Evolutionary conservation across 2,329 filamentous ascomycete genomes (phyloP), one percentile per base, ranked within the genome.

Genomic region (Cercospora zeina): DNA sequence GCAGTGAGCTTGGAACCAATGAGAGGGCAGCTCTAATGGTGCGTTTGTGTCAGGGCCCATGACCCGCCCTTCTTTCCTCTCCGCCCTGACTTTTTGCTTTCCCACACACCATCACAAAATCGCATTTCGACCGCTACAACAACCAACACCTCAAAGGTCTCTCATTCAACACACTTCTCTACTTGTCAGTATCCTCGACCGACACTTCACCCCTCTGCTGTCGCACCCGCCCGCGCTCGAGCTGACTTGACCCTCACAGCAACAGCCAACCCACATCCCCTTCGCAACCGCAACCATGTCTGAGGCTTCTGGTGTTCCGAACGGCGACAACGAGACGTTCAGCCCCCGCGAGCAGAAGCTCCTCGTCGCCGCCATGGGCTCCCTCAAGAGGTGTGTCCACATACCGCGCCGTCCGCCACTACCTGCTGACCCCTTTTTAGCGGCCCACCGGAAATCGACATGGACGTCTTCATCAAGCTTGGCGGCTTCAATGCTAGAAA

Each of bases 371-470:
- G 73, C 69, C 62, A 61, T 64, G 42, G 34, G 39, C 42, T 74
- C 71, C 42, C 67, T 75, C 54, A 75, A 74, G 68, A 58, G 45
- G 30, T 50, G 9, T 21, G 45, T 31, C 31, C n/a, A n/a, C n/a
- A 53, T 53, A 6, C 9, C 9, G n/a, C 30, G 4, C 49, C 9
- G 14, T 34, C 10, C 27, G n/a, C 34, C 8, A 53, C 49, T 8
- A 10, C 4, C 27, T 19, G 30, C 49, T 53, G 30, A 53, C 9
- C 49, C 27, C 27, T 14, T 30, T 45, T 11, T 14, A 57, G 66
- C 16, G 70, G 69, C 42, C 57, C 66, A 6, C 74, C 73, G 4
- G 74, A 76, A 27, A 61, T 75, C 64, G 73, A 76, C 66, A 69
- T 73, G 45, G 63, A 70, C 10, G 71, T 70, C 62, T 65, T 75